A percentile compares a stretch with the other conserved stretches of the same genome.
Evolutionary conservation across 2,329 filamentous ascomycete genomes (phyloP).

Genomic region (Penicillium sp.): DNA sequence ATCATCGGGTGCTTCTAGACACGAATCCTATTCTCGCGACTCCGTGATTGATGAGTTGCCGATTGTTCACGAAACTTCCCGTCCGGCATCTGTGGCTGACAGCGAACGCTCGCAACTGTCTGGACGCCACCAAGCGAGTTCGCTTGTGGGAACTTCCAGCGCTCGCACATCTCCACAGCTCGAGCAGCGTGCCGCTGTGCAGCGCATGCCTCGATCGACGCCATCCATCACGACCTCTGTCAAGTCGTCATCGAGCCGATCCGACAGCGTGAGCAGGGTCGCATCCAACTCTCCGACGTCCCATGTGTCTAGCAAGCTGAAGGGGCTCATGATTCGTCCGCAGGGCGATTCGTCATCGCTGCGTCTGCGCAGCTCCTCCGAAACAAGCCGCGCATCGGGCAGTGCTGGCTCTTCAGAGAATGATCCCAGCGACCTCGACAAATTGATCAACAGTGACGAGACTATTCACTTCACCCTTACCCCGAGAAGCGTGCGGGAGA

Average conservation of each 20-base stretch:
- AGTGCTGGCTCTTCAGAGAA: slow-evolving; percentile 36
- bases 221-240: slow-evolving; percentile 23
- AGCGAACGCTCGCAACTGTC: slow-evolving; percentile 24
- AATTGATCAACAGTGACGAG: slow-evolving; percentile 74
- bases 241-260: slow-evolving; percentile 30
- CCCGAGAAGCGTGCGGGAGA: slow-evolving; percentile 69
- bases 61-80: slow-evolving; percentile 10
- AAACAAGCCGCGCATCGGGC: slow-evolving; percentile 28
- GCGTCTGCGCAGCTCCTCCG: slow-evolving; percentile 32
- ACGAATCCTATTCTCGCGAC: neutral
- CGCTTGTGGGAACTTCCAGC: slow-evolving; percentile 18
- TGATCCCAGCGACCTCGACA: slow-evolving; percentile 65
- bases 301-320: slow-evolving; percentile 38
- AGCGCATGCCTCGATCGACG: slow-evolving; percentile 34
- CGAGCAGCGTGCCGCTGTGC: slow-evolving; percentile 37
- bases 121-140: slow-evolving; percentile 24
- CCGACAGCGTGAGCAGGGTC: slow-evolving; percentile 35
- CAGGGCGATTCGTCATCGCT: slow-evolving; percentile 24
- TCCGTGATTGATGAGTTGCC: neutral
- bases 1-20: neutral
- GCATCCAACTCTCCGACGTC: slow-evolving; percentile 38
- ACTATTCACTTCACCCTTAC: slow-evolving; percentile 79
- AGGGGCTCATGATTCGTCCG: slow-evolving; percentile 36
- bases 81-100: slow-evolving; percentile 26
- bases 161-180: slow-evolving; percentile 19